Evolutionary conservation across 2,329 filamentous ascomycete species (phyloP), one percentile per base, ranked within the genome.

Genomic region (Sarocladiaceae sp.): DNA sequence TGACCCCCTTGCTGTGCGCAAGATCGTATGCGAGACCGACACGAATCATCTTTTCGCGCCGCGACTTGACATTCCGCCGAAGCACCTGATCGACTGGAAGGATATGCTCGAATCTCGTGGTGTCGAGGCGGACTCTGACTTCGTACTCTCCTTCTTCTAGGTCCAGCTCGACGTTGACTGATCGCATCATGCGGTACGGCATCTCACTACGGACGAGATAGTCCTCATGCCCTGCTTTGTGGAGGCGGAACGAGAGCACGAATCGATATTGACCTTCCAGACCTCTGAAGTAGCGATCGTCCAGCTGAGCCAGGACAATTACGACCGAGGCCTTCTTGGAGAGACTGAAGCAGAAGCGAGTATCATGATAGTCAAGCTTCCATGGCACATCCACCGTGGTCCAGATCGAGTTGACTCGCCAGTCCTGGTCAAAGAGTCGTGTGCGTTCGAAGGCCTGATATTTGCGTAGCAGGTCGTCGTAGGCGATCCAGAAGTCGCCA

Each of bases 71-170:
- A 45, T 80, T 77, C 6, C 73, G 68, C 41, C 78, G 75, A 19
- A 91, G 77, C 2, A 85, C 79, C 29, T 88, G 75, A 50, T 88
- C 82, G 13, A 85, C 75, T 1, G 68, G 65, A 20, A 68, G 45
- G 1, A 65, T 70, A 1, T 67, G 62, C 7, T 73, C 64, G 20
- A 71, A 58, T n/a, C 83, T 76, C 15, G 73, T 74, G 2, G 85
- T 85, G 6, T 82, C 80, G 47, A 93, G 74, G 58, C 86, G 88
- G 60, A 91, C 75, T 18, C 88, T 71, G 4, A 94, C 78, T 6
- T 78, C 79, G 62, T 94, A 94, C 33, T 76, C 79, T 10, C 88
- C 88, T 0, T 83, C 75, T 16, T 86, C 80, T 20, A 94, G 76
- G 27, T 82, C 72, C 7, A 93, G 71, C 59, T 93, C 88, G 1